Conservation (phyloP, 2,329 filamentous ascomycete species). For the Teratosphaeria nubilosa region DNA sequence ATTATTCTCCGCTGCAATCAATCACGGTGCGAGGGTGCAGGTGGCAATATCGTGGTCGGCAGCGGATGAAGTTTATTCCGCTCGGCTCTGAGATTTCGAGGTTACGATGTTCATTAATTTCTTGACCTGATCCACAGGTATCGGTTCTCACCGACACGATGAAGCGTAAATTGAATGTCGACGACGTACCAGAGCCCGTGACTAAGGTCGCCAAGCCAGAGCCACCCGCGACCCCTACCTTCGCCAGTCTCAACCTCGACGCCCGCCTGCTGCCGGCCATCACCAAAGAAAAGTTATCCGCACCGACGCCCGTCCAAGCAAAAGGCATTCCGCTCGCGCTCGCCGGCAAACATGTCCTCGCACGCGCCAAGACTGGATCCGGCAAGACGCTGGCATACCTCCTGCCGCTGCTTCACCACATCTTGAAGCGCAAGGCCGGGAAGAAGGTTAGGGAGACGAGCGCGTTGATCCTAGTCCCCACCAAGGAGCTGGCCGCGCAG, state of each 20-base stretch:
- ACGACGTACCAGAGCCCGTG: constrained; percentile 34
- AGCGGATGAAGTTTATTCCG: too few species aligned
- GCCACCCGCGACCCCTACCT: constrained; percentile 38
- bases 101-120: background rate
- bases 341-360: constrained; percentile 79
- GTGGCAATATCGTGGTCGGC: too few species aligned
- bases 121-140: background rate
- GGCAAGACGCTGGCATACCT: constrained; percentile 97
- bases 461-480: constrained; percentile 85
- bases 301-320: constrained; percentile 80
- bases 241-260: constrained; percentile 71
- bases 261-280: constrained; percentile 77
- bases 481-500: constrained; percentile 86
- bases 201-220: constrained; percentile 7
- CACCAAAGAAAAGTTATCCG: constrained; percentile 70
- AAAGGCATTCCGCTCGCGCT: constrained; percentile 81
- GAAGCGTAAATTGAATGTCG: constrained; percentile 43
- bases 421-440: constrained; percentile 63
- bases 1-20: too few species aligned
- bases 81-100: background rate
- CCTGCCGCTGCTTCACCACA: constrained; percentile 74
- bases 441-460: constrained; percentile 45
- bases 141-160: constrained; percentile 14
- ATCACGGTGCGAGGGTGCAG: too few species aligned
- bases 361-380: constrained; percentile 87